Base-by-base conservation (phyloP, 2,329 filamentous ascomycete species). In the Plenodomus lindquistii region DNA sequence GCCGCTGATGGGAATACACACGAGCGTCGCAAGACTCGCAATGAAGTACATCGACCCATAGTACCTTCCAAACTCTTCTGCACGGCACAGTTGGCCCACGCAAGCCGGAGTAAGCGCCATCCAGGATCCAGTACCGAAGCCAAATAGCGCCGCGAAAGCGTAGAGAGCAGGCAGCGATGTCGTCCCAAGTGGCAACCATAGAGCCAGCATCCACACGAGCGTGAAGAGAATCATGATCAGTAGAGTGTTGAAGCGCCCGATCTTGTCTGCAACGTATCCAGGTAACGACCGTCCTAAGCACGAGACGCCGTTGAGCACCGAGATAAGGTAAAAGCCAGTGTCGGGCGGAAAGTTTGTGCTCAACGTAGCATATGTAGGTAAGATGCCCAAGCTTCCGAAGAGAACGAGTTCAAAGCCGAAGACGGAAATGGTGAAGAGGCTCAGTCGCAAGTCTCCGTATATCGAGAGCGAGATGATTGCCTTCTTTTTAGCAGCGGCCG, bases 1-100 rank as follows among this genome's bases (percentile, higher is more conserved):
- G 37, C 69, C 69, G 45, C 65, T 67, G 21, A 70, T 69, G 0
- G 69, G 69, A 16, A 72, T 66, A 35, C 69, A 71, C 2, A 71
- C 60, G 2, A 72, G 51, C 4, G 67, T 67, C 4, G 69, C 66
- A n/a, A 72, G 48, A 46, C 63, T 66, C 3, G 67, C 68, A 7
- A 72, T 56, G 48, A 71, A 71, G 43, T 71, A 72, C 60, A 71
- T 63, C 1, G 81, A 80, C 0, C 81, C 81, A 57, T 83, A 76
- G 10, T 81, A 73, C 16, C 77, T 73, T 9, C 78, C 78, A 57
- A 77, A 77, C 34, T 79, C 75, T 34, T 78, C 62, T 7, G 72
- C 73, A 24, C 73, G 63, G 48, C 77, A 79, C 6, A 80, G 65
- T 54, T 79, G 76, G 2, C 75, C 75, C 3, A 80, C 65, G 43